phyloP scores from a whole-genome alignment of 1,284 basidiomycete genomes.

The Athelia sp. region DNA sequence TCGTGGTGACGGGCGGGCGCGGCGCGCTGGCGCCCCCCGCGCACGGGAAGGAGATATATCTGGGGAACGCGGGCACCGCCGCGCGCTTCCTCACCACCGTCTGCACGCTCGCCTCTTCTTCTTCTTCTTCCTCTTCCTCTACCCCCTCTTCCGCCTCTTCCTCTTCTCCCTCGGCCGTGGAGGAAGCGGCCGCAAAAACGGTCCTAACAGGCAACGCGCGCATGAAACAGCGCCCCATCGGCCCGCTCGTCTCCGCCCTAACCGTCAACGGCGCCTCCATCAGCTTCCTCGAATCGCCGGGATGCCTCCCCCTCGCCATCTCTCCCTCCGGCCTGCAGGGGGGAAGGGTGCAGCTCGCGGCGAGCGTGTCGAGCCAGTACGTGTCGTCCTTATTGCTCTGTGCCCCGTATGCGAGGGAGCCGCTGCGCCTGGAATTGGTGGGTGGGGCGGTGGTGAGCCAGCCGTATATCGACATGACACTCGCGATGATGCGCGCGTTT shows the following conservation, averaged over 20 bases:
- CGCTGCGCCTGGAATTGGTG: conserved; percentile 84
- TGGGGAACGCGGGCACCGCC: conserved; percentile 97
- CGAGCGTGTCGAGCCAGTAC: conserved; percentile 96
- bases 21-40: conserved; percentile 78
- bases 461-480: conserved; percentile 99
- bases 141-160: conserved; percentile 38
- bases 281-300: conserved; percentile 73
- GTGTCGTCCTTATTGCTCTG: conserved; percentile 96
- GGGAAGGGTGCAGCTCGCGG: conserved; percentile 82
- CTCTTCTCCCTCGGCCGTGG: conserved; percentile 11
- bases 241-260: conserved; percentile 92
- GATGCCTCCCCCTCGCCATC: conserved; percentile 89
- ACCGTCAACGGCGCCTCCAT: conserved; percentile 78
- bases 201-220: conserved; percentile 95
- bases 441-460: conserved; percentile 96
- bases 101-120: conserved; percentile 74
- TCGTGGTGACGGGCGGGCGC: conserved; percentile 86
- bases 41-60: conserved; percentile 85
- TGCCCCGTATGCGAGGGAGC: conserved; percentile 85
- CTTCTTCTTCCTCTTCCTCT: conserved; percentile 12
- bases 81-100: conserved; percentile 97
- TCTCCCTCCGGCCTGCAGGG: conserved; percentile 82
- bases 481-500: conserved; percentile 97
- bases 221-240: conserved; percentile 97
- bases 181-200: conserved; percentile 41